Percentiles rank a stretch among this genome's conserved stretches.
Evolutionary conservation across 208 protist species (phyloP).

Genomic region (Vickermania ingenoplastis): DNA sequence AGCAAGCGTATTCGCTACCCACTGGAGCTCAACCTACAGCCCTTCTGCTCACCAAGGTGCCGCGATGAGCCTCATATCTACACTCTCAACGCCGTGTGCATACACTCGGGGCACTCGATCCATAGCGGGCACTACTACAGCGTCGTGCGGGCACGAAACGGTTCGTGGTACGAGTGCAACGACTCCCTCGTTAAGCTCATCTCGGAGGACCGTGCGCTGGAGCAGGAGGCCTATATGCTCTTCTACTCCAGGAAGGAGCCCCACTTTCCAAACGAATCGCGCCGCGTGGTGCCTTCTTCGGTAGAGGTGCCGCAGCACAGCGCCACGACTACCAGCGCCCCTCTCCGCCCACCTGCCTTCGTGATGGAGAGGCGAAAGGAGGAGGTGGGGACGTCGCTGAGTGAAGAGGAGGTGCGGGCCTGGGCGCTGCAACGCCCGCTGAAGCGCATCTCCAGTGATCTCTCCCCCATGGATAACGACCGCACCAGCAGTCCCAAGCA

Average conservation of each 20-base stretch:
- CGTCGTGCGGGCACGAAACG: slow-evolving; percentile 69
- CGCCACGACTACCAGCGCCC: too few relatives aligned
- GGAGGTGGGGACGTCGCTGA: neutral
- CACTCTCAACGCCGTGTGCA: slow-evolving; percentile 80
- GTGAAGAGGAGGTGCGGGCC: neutral
- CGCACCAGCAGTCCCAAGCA: neutral
- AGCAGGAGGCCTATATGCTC: slow-evolving; percentile 83
- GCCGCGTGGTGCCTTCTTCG: neutral
- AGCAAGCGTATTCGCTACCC: slow-evolving; percentile 61
- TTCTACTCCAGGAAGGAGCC: slow-evolving; percentile 61
- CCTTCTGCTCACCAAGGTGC: slow-evolving; percentile 35
- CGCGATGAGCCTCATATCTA: slow-evolving; percentile 21
- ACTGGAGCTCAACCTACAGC: slow-evolving; percentile 39
- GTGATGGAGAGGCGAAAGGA: too few relatives aligned
- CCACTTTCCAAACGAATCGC: neutral
- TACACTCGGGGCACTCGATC: slow-evolving; percentile 77
- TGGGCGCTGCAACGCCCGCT: neutral
- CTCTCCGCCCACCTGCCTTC: too few relatives aligned
- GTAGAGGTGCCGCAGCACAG: too few relatives aligned
- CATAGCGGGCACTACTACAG: slow-evolving; percentile 89
- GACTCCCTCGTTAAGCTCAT: slow-evolving; percentile 59
- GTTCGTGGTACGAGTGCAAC: slow-evolving; percentile 83
- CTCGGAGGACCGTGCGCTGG: slow-evolving; percentile 49
- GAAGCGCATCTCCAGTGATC: slow-evolving; percentile 1
- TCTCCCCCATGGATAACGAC: neutral